These are phyloP conservation scores for Hysterangium stoloniferum DNA, from an alignment of 768 basidiomycete species.

Conservation along the genomic window DNA sequence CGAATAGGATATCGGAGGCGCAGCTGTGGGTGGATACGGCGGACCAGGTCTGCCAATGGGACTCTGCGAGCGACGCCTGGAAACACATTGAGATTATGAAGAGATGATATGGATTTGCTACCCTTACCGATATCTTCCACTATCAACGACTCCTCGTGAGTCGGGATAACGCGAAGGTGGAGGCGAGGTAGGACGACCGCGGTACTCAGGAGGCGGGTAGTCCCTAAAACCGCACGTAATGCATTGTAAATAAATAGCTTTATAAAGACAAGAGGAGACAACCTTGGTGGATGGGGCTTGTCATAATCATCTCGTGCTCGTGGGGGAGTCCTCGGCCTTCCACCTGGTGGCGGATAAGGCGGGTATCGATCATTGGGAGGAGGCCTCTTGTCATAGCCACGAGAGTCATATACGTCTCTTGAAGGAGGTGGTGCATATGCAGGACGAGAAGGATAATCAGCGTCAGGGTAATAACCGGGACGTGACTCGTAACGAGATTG, in stretches of 20 bases:
- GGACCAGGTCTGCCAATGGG: conserved; percentile 45
- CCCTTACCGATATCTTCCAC: conserved; percentile 30
- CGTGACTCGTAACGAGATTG: conserved; percentile 50
- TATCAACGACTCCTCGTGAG: conserved; percentile 19
- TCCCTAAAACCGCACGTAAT: conserved; percentile 35
- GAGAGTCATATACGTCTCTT: conserved; percentile 44
- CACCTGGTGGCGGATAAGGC: conserved; percentile 40
- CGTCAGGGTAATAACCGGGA: conserved; percentile 32
- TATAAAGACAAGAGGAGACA: conserved; percentile 18
- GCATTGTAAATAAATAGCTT: conserved; percentile 2
- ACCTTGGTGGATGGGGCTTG: conserved; percentile 47
- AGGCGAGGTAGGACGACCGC: conserved; percentile 46
- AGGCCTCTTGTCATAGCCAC: conserved; percentile 31
- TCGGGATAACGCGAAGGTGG: conserved; percentile 43
- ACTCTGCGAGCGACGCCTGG: conserved; percentile 67
- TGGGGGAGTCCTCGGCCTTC: conserved; percentile 46
- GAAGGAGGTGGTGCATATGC: conserved; percentile 41
- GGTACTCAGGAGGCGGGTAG: conserved; percentile 46
- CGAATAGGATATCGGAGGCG: conserved; percentile 12
- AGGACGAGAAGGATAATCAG: conserved; percentile 35
- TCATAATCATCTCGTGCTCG: conserved; percentile 60
- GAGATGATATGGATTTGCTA: not conserved
- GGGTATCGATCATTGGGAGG: conserved; percentile 36
- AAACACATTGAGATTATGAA: not conserved
- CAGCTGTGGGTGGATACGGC: conserved; percentile 28